Conservation (phyloP, 2,329 filamentous ascomycete species). For the Aspergillus udagawae region DNA sequence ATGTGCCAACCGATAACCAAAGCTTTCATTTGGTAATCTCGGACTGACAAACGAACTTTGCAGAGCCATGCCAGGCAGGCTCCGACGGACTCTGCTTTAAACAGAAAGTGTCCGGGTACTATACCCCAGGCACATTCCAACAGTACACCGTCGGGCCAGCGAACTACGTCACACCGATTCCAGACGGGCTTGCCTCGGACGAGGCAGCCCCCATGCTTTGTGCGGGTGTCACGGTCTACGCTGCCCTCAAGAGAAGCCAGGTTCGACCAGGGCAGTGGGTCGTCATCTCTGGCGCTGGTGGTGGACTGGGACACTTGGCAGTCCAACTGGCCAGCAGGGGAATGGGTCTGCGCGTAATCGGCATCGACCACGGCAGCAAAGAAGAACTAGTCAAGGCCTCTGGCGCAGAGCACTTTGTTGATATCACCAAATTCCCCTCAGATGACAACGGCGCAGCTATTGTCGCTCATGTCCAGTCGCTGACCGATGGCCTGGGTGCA, state of each 20-base stretch:
- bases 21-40: neutral
- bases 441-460: slow-evolving; percentile 48
- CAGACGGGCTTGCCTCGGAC: slow-evolving; percentile 56
- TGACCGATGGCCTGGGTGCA: slow-evolving; percentile 57
- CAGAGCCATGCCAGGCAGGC: slow-evolving; percentile 50
- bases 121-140: slow-evolving; percentile 68
- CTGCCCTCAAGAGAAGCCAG: slow-evolving; percentile 58
- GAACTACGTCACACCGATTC: slow-evolving; percentile 67
- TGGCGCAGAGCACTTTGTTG: slow-evolving; percentile 65
- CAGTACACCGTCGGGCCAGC: slow-evolving; percentile 63
- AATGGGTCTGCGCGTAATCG: slow-evolving; percentile 62
- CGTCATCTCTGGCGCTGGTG: slow-evolving; percentile 58
- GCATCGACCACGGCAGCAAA: slow-evolving; percentile 62
- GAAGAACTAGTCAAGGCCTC: slow-evolving; percentile 53
- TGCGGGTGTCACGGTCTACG: slow-evolving; percentile 65
- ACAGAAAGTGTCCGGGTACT: slow-evolving; percentile 61
- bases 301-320: slow-evolving; percentile 62
- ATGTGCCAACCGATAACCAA: slow-evolving; percentile 12
- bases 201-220: slow-evolving; percentile 65
- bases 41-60: slow-evolving; percentile 1
- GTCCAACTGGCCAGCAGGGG: slow-evolving; percentile 58
- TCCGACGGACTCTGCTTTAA: slow-evolving; percentile 55
- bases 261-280: slow-evolving; percentile 59
- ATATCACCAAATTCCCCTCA: slow-evolving; percentile 50
- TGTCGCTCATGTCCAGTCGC: slow-evolving; percentile 52